phyloP scores from a whole-genome alignment of 768 basidiomycete species.

The Hericium rajendrae region DNA sequence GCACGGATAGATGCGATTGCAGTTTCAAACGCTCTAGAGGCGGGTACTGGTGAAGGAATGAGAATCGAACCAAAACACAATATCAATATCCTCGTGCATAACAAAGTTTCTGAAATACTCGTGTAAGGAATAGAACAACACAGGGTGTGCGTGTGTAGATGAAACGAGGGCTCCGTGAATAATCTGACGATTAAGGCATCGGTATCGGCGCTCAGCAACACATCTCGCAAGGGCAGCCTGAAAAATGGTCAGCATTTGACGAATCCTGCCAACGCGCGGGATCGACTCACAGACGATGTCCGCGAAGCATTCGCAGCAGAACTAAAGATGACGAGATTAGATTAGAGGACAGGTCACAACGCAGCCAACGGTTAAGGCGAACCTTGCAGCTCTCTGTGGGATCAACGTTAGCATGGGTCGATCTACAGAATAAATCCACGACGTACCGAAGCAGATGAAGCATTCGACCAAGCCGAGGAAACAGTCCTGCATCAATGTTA shows the following conservation, averaged over 20 bases:
- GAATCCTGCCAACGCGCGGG: neutral
- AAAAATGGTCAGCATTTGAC: conserved; percentile 1
- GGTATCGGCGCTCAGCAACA: conserved; percentile 37
- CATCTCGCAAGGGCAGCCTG: conserved; percentile 78
- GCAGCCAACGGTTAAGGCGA: conserved; percentile 7
- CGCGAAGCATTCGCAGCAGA: conserved; percentile 58
- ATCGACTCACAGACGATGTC: conserved; percentile 58
- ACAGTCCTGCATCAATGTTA: conserved; percentile 41
- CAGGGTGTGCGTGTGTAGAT: no score
- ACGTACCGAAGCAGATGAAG: conserved; percentile 67
- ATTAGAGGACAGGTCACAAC: neutral
- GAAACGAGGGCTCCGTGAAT: no score
- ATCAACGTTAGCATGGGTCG: neutral
- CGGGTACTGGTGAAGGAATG: no score
- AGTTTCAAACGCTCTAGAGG: no score
- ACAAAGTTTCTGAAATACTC: no score
- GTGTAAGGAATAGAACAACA: no score
- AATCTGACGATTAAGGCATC: no score
- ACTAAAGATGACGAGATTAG: conserved; percentile 27
- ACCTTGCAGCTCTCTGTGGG: conserved; percentile 66
- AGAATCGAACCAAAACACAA: no score
- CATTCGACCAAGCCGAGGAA: conserved; percentile 51
- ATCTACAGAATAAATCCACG: neutral
- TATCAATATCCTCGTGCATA: no score
- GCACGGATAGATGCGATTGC: no score